Conservation (phyloP, 2,329 filamentous ascomycete genomes). For the Alternaria incomplexa region DNA sequence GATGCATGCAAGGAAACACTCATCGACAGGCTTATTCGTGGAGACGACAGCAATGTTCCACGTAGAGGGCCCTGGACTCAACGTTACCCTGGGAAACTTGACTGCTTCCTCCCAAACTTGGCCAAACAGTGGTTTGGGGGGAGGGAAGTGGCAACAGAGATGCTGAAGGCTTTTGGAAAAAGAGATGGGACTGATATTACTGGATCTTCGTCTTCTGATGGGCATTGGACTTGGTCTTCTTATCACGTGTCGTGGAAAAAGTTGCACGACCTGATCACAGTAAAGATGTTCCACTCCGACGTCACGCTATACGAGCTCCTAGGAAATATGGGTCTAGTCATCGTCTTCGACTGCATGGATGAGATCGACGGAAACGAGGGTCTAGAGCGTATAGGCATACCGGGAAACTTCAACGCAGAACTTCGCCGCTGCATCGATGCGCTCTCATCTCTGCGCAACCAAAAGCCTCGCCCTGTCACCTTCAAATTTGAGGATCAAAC, state of each 20-base stretch:
- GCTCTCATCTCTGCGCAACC: background rate
- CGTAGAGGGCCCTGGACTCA: background rate
- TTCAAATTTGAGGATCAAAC: background rate
- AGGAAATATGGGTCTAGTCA: background rate
- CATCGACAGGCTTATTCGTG: background rate
- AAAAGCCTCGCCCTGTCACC: background rate
- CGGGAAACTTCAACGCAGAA: background rate
- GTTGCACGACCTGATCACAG: background rate
- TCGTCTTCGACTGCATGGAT: background rate
- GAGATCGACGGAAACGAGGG: background rate
- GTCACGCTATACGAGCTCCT: background rate
- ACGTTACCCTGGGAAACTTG: background rate
- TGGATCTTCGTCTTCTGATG: no score
- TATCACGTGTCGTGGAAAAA: background rate
- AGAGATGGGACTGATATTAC: background rate
- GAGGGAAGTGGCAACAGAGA: background rate
- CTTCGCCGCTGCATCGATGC: background rate
- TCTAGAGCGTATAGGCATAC: background rate
- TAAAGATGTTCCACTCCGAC: background rate
- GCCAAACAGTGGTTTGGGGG: background rate
- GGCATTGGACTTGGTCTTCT: no score
- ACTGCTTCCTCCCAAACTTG: background rate
- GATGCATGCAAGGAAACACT: background rate
- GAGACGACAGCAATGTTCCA: background rate
- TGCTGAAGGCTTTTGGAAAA: background rate